phyloP scores from a whole-genome alignment of 768 basidiomycete genomes.

The Tylopilus vinaceipallidus region DNA sequence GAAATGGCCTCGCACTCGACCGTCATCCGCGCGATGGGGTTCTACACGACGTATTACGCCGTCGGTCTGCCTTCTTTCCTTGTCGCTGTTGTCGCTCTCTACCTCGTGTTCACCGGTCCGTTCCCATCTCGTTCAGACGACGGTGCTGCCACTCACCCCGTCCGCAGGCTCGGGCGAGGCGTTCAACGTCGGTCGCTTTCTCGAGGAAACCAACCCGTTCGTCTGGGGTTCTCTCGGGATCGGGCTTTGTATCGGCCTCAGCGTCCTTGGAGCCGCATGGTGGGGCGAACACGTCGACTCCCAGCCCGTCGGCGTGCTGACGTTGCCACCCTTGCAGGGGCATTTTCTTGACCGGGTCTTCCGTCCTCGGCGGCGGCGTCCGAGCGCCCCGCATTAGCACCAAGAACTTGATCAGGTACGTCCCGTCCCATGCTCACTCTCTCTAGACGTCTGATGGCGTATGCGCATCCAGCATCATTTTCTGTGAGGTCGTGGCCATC shows the following conservation, averaged over 20 bases:
- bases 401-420: constrained; percentile 95
- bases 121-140: background rate
- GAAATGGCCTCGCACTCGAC: background rate
- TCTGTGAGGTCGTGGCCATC: constrained; percentile 99
- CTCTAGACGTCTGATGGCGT: no score
- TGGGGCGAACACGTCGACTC: constrained; percentile 36
- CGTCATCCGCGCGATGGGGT: constrained; percentile 24
- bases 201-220: constrained; percentile 93
- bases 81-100: constrained; percentile 67
- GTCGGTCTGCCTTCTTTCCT: constrained; percentile 70
- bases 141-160: constrained; percentile 1
- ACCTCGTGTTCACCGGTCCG: constrained; percentile 87
- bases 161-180: constrained; percentile 76
- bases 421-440: background rate
- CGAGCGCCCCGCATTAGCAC: constrained; percentile 91
- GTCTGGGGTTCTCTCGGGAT: constrained; percentile 91
- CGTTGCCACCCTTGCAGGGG: constrained; percentile 59
- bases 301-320: background rate
- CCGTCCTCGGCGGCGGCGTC: constrained; percentile 94
- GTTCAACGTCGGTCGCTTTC: constrained; percentile 92
- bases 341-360: constrained; percentile 95
- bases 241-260: constrained; percentile 89
- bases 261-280: constrained; percentile 96
- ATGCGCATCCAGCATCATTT: constrained; percentile 86
- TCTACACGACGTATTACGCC: constrained; percentile 49